Conservation (phyloP, 208 protist genomes). For the Trypanosoma vivax region DNA sequence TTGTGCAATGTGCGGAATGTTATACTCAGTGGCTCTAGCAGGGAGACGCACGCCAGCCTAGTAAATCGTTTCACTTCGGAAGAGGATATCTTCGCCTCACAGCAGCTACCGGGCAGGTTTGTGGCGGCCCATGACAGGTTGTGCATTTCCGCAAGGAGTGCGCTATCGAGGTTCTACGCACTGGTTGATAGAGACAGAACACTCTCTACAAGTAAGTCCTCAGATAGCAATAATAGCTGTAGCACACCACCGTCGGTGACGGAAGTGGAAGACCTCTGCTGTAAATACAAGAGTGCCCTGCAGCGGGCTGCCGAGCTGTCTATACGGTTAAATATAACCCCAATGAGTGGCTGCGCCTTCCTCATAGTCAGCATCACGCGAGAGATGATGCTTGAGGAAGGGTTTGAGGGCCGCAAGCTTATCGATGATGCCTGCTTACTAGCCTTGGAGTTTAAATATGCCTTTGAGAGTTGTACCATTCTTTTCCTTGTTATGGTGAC, state of each 20-base stretch:
- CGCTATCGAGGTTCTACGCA: background rate
- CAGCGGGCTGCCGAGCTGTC: conserved; percentile 72
- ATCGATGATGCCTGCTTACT: conserved; percentile 78
- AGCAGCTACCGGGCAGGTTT: conserved; percentile 92
- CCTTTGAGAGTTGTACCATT: conserved; percentile 79
- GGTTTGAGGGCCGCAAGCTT: background rate
- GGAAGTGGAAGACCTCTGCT: conserved; percentile 18
- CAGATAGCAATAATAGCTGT: too few relatives aligned
- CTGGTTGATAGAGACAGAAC: background rate
- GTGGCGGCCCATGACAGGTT: conserved; percentile 89
- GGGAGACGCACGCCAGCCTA: conserved; percentile 49
- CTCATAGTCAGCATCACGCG: conserved; percentile 65
- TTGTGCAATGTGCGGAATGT: conserved; percentile 94
- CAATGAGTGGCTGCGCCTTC: conserved; percentile 81
- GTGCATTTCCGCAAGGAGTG: conserved; percentile 15
- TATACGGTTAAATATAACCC: conserved; percentile 81
- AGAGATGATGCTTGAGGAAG: conserved; percentile 21
- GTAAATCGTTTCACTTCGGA: conserved; percentile 34
- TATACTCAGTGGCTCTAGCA: conserved; percentile 55
- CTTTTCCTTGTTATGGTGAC: conserved; percentile 38
- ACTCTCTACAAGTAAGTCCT: too few relatives aligned
- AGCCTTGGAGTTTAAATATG: conserved; percentile 79
- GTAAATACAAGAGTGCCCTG: conserved; percentile 56
- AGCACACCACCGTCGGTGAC: background rate
- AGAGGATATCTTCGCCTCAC: conserved; percentile 62